Conservation (phyloP, 768 basidiomycete species). For the Boletus sensibilis region DNA sequence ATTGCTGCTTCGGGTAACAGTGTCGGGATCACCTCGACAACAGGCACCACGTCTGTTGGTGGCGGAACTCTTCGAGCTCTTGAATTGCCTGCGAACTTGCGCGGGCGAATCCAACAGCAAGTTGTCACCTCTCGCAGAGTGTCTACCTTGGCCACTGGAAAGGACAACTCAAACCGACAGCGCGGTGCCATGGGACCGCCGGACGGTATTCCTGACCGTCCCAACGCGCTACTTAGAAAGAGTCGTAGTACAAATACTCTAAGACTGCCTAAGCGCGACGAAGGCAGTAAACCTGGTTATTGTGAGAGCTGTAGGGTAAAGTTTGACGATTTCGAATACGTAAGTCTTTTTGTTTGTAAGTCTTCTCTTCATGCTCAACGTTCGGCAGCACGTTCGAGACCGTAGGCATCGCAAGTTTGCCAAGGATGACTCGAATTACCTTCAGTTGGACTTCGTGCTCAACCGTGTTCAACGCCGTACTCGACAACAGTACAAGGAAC, state of each 20-base stretch:
- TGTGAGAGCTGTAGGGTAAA: constrained; percentile 94
- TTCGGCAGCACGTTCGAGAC: constrained; percentile 63
- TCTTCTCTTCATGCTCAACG: background rate
- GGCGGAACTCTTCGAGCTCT: constrained; percentile 44
- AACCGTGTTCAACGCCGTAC: constrained; percentile 54
- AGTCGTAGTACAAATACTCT: constrained; percentile 81
- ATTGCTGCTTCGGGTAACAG: constrained; percentile 95
- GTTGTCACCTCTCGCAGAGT: constrained; percentile 65
- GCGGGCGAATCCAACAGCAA: constrained; percentile 58
- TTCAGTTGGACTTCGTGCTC: constrained; percentile 74
- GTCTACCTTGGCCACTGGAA: constrained; percentile 30
- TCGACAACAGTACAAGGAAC: constrained; percentile 25
- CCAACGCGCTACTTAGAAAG: constrained; percentile 55
- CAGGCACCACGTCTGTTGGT: constrained; percentile 77
- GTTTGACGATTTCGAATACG: constrained; percentile 83
- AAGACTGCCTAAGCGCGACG: constrained; percentile 73
- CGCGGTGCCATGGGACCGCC: constrained; percentile 67
- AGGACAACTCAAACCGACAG: constrained; percentile 28
- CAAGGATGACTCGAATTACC: constrained; percentile 70
- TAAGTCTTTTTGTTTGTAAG: constrained; percentile 33
- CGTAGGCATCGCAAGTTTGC: constrained; percentile 85
- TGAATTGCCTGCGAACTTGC: constrained; percentile 53
- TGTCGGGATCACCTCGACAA: constrained; percentile 86
- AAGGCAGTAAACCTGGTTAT: constrained; percentile 90
- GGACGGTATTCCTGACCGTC: constrained; percentile 51